Evolutionary conservation across 2,329 filamentous ascomycete species (phyloP).

Genomic region (Seiridium cupressi): DNA sequence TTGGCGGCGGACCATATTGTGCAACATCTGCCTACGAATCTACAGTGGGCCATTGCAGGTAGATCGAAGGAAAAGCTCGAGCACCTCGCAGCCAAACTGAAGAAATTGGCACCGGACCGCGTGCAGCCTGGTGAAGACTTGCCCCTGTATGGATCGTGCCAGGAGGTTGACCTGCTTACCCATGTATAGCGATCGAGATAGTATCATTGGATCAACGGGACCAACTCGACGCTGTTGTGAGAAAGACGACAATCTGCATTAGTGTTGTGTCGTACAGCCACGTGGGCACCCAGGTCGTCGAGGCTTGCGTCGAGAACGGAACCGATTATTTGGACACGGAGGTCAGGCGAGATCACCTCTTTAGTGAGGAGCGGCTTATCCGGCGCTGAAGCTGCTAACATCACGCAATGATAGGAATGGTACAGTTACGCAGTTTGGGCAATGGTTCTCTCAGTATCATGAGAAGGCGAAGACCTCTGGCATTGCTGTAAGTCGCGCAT

Average conservation of each 20-base stretch:
- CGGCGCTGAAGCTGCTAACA: not conserved
- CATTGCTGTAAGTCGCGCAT: constrained; percentile 14
- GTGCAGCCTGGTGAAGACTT: constrained; percentile 14
- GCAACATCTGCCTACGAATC: constrained; percentile 65
- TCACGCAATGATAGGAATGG: not conserved
- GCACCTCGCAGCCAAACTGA: constrained; percentile 2
- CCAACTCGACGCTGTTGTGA: constrained; percentile 11
- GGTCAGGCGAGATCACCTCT: constrained; percentile 2
- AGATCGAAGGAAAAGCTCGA: constrained; percentile 61
- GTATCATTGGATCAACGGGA: constrained; percentile 11
- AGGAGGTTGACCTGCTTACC: not conserved
- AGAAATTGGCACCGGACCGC: constrained; percentile 9
- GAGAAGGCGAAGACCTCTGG: constrained; percentile 14
- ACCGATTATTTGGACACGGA: constrained; percentile 22
- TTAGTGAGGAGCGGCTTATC: no score
- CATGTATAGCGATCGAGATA: constrained; percentile 12
- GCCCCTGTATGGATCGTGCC: not conserved
- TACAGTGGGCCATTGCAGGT: constrained; percentile 87
- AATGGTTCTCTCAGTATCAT: constrained; percentile 17
- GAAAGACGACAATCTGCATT: constrained; percentile 17
- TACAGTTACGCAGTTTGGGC: not conserved
- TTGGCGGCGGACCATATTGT: constrained; percentile 75
- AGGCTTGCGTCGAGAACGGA: constrained; percentile 18
- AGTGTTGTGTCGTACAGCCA: constrained; percentile 19
- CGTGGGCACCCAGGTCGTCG: constrained; percentile 15